phyloP scores from a whole-genome alignment of 129 eudicot genomes.

The Logfia minima region DNA sequence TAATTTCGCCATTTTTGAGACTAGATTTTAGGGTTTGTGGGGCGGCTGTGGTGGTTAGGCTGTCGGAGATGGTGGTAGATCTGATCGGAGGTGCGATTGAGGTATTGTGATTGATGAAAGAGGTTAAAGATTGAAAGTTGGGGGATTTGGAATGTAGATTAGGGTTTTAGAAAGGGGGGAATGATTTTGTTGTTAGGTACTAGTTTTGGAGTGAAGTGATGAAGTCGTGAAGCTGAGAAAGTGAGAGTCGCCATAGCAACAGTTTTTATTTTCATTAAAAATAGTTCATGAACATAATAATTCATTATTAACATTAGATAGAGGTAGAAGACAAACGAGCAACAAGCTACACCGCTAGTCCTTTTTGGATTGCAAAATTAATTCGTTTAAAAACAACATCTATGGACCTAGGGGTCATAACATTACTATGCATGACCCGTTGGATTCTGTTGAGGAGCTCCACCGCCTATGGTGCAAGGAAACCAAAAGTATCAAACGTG shows the following conservation, averaged over 20 bases:
- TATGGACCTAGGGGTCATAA: too few relatives aligned
- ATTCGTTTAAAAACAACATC: too few relatives aligned
- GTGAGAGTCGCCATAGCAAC: slow-evolving; percentile 39
- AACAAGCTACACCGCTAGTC: too few relatives aligned
- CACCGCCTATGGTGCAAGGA: too few relatives aligned
- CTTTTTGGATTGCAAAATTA: too few relatives aligned
- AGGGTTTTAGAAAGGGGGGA: slow-evolving; percentile 24
- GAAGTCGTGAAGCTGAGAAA: slow-evolving; percentile 44
- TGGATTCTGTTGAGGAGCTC: too few relatives aligned
- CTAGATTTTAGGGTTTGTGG: slow-evolving; percentile 71
- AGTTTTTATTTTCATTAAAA: too few relatives aligned
- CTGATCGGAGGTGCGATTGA: slow-evolving; percentile 15
- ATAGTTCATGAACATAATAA: too few relatives aligned
- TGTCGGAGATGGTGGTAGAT: slow-evolving; percentile 32
- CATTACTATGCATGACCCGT: too few relatives aligned
- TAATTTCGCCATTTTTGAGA: slow-evolving; percentile 66
- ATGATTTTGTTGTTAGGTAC: slow-evolving; percentile 31
- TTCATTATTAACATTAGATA: too few relatives aligned
- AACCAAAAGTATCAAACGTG: too few relatives aligned
- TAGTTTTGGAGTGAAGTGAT: slow-evolving; percentile 28
- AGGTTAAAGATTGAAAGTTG: slow-evolving; percentile 25
- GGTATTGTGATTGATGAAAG: slow-evolving; percentile 17
- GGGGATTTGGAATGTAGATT: slow-evolving; percentile 16
- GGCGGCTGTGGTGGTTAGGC: slow-evolving; percentile 22
- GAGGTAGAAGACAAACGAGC: too few relatives aligned